Evolutionary conservation across 208 protist genomes (phyloP).

Genomic region (Acanthamoeba sp.): DNA sequence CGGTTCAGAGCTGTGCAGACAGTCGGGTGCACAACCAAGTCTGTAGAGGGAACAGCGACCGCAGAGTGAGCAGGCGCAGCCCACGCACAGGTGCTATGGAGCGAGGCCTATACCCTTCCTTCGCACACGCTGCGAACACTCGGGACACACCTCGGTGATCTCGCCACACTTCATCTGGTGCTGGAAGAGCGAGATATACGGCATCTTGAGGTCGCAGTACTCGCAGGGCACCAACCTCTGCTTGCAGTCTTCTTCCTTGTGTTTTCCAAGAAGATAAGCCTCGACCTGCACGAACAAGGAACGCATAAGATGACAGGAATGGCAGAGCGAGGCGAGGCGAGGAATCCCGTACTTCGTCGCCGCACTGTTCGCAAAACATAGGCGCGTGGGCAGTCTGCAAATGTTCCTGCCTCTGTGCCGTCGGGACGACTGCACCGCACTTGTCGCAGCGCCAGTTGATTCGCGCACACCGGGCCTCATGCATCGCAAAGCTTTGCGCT

Average conservation of each 20-base stretch:
- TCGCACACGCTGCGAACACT: conserved; percentile 56
- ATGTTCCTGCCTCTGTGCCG: conserved; percentile 27
- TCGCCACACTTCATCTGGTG: conserved; percentile 69
- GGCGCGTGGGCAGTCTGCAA: conserved; percentile 7
- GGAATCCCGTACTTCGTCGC: neutral
- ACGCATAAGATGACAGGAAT: neutral
- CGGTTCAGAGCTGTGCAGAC: neutral
- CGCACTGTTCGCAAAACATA: conserved; percentile 24
- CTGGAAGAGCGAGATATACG: neutral
- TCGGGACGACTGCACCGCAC: conserved; percentile 47
- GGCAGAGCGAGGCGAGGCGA: neutral
- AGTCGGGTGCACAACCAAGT: conserved; percentile 8
- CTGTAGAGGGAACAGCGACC: neutral
- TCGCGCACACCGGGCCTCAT: conserved; percentile 22
- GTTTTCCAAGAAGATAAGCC: conserved; percentile 27
- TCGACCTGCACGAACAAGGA: conserved; percentile 6
- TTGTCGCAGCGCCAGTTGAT: conserved; percentile 72
- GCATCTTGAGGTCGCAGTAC: conserved; percentile 71
- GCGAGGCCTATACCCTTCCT: neutral
- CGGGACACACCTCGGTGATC: conserved; percentile 52
- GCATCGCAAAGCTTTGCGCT: neutral
- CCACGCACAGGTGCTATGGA: too few species aligned
- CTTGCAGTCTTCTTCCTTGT: conserved; percentile 58
- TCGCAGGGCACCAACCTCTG: conserved; percentile 36
- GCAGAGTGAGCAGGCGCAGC: neutral